Conservation (phyloP, 192 early-diverging fungal genomes). For the Chytriomyces confervae region DNA sequence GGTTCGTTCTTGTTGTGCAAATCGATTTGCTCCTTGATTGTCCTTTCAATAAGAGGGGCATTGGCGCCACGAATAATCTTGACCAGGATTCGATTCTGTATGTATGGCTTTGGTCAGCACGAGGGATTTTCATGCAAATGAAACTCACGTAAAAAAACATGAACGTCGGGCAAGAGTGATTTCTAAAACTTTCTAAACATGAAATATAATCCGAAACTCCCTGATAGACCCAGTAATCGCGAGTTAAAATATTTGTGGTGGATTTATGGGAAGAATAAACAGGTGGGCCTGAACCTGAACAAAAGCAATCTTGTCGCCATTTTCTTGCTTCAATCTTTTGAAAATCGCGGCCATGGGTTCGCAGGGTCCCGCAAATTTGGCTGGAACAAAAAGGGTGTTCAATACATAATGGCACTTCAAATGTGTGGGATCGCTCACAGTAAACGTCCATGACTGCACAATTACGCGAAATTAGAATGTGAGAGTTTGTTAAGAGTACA, state of each 20-base stretch:
- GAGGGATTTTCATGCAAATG: not conserved
- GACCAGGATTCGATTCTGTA: slow-evolving; percentile 53
- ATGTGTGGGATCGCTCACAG: not conserved
- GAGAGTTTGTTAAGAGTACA: not conserved
- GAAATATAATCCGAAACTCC: slow-evolving; percentile 58
- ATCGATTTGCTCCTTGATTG: slow-evolving; percentile 62
- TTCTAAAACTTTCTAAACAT: slow-evolving; percentile 49
- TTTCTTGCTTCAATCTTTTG: slow-evolving; percentile 64
- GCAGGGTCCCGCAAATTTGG: slow-evolving; percentile 67
- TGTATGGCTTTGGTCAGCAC: not conserved
- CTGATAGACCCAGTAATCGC: slow-evolving; percentile 32
- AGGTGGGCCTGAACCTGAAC: slow-evolving; percentile 41
- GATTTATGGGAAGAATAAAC: not conserved
- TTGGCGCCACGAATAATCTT: slow-evolving; percentile 65
- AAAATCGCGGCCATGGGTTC: slow-evolving; percentile 66
- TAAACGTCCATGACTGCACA: not conserved
- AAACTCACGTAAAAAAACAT: slow-evolving; percentile 58
- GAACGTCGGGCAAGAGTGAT: slow-evolving; percentile 68
- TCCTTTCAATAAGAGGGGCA: slow-evolving; percentile 59
- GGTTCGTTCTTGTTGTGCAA: slow-evolving; percentile 44
- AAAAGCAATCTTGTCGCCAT: slow-evolving; percentile 56
- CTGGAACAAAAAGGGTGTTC: slow-evolving; percentile 25
- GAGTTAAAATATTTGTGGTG: slow-evolving; percentile 1
- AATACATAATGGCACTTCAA: not conserved
- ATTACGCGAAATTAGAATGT: no score